phyloP scores from a whole-genome alignment of 2,329 filamentous ascomycete genomes.

The Colletotrichum sp. region DNA sequence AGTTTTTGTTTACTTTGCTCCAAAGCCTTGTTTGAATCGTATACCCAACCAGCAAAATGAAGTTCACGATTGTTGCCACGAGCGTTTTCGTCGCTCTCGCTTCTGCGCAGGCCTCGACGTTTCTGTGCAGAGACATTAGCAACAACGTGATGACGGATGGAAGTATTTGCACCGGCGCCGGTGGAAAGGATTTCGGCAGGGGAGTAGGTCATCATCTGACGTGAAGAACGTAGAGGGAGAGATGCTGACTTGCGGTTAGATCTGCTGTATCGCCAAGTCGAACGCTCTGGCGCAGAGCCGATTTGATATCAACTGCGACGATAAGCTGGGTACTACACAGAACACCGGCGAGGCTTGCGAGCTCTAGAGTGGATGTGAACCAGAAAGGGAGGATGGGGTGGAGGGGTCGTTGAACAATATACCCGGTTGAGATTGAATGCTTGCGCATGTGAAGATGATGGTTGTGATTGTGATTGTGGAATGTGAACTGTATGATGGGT shows the following conservation, averaged over 20 bases:
- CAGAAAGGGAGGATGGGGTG: no score
- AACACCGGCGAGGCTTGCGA: neutral
- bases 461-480: neutral
- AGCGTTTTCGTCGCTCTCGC: neutral
- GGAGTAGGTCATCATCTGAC: neutral
- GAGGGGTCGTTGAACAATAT: neutral
- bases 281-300: neutral
- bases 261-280: neutral
- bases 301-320: slow-evolving; percentile 2
- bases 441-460: neutral
- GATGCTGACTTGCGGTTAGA: neutral
- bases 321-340: neutral
- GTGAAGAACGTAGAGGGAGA: no score
- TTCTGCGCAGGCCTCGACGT: neutral
- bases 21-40: neutral
- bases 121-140: neutral
- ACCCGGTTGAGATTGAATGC: neutral
- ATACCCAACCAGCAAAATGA: neutral
- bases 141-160: neutral
- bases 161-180: neutral
- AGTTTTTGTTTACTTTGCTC: neutral
- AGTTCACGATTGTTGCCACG: neutral
- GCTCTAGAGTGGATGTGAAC: neutral
- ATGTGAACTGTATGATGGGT: no score
- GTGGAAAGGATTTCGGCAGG: neutral